Conservation (phyloP, 768 basidiomycete genomes). For the Naematelia encephala region DNA sequence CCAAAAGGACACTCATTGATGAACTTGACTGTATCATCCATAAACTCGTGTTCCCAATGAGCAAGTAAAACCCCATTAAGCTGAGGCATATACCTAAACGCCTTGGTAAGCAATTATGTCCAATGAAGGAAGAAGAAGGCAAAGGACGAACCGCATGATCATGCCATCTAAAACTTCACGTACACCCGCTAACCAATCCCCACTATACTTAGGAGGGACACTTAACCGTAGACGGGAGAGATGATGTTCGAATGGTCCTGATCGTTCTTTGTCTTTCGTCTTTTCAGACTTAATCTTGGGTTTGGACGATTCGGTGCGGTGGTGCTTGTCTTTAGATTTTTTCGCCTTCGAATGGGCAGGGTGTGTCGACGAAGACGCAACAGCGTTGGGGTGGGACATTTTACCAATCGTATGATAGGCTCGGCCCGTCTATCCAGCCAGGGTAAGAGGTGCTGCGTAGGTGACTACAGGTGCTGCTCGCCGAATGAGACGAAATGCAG, state of each 20-base stretch:
- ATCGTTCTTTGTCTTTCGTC: slow-evolving; percentile 15
- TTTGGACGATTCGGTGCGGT: not conserved
- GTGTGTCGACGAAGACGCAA: slow-evolving; percentile 12
- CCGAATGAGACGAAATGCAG: too few species aligned
- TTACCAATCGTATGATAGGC: too few species aligned
- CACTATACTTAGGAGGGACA: slow-evolving; percentile 76
- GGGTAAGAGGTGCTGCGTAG: too few species aligned
- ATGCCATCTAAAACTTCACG: slow-evolving; percentile 90
- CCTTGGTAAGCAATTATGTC: slow-evolving; percentile 4
- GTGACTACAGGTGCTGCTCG: too few species aligned
- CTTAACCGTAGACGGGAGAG: slow-evolving; percentile 59
- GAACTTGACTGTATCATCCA: slow-evolving; percentile 63
- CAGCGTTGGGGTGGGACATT: slow-evolving; percentile 11
- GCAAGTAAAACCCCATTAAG: slow-evolving; percentile 80
- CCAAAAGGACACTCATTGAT: slow-evolving; percentile 82
- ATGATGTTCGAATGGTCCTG: slow-evolving; percentile 59
- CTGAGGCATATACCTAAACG: slow-evolving; percentile 75
- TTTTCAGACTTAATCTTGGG: slow-evolving; percentile 25
- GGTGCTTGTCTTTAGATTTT: slow-evolving; percentile 4
- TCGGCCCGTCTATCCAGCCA: too few species aligned
- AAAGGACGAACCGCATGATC: slow-evolving; percentile 75
- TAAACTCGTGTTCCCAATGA: slow-evolving; percentile 72
- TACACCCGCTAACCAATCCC: slow-evolving; percentile 67
- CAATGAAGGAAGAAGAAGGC: not conserved
- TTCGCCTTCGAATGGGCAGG: slow-evolving; percentile 12